These are phyloP conservation scores for Pyricularia grisea DNA, from an alignment of 2,329 filamentous ascomycete genomes.

Conservation along the genomic window DNA sequence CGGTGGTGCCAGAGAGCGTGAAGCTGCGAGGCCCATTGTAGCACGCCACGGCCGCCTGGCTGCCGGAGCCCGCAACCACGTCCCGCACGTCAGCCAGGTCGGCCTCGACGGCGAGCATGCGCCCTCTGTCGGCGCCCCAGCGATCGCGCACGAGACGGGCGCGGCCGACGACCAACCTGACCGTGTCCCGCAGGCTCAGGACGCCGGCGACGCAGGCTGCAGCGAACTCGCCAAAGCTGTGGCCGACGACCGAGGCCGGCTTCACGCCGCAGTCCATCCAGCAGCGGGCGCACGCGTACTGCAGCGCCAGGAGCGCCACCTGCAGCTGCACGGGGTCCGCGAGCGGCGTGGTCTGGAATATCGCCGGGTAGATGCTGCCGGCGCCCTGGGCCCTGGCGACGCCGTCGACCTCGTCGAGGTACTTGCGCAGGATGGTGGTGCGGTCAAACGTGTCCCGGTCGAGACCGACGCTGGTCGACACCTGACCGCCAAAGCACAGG, in stretches of 20 bases:
- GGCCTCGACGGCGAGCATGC: slow-evolving; percentile 28
- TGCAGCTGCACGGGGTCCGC: slow-evolving; percentile 23
- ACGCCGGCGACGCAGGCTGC: slow-evolving; percentile 25
- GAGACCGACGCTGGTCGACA: slow-evolving; percentile 18
- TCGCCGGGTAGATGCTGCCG: slow-evolving; percentile 18
- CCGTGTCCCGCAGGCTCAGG: slow-evolving; percentile 19
- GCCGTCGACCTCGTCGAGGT: slow-evolving; percentile 16
- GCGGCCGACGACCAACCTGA: slow-evolving; percentile 19
- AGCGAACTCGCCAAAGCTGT: slow-evolving; percentile 32
- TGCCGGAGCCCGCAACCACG: background rate
- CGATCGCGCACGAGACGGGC: slow-evolving; percentile 19
- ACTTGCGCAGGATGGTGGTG: slow-evolving; percentile 11
- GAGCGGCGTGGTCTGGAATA: slow-evolving; percentile 19
- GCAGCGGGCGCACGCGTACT: slow-evolving; percentile 23
- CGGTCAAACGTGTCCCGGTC: slow-evolving; percentile 19
- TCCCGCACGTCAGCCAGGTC: slow-evolving; percentile 15
- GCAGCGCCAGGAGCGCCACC: slow-evolving; percentile 26
- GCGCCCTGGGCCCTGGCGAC: slow-evolving; percentile 9
- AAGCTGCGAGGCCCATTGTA: slow-evolving; percentile 33
- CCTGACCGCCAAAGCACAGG: slow-evolving; percentile 26
- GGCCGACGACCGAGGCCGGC: slow-evolving; percentile 22
- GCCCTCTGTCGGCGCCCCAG: slow-evolving; percentile 25
- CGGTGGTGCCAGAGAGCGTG: slow-evolving; percentile 27
- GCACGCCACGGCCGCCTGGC: slow-evolving; percentile 30
- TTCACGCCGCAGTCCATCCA: slow-evolving; percentile 27